Evolutionary conservation across 352 stramenopile genomes (phyloP).

Genomic region (Halophytophthora batemanensis): DNA sequence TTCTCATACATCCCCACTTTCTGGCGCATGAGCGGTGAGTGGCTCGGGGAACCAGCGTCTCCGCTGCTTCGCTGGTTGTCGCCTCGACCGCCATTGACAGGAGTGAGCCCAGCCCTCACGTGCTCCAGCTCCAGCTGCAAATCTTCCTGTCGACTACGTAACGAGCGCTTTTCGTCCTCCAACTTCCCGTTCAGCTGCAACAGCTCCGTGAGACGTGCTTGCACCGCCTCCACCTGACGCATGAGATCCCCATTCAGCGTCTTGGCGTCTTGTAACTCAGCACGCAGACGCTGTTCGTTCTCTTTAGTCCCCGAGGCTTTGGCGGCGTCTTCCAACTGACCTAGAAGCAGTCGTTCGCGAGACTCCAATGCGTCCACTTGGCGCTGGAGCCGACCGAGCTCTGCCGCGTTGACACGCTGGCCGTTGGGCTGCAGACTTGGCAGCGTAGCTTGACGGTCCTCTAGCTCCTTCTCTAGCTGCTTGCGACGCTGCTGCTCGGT

Average conservation of each 20-base stretch:
- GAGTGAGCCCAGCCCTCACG: slow-evolving; percentile 28
- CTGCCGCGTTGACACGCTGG: slow-evolving; percentile 21
- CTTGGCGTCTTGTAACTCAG: slow-evolving; percentile 32
- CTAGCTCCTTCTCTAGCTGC: slow-evolving; percentile 60
- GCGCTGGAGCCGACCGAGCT: slow-evolving; percentile 44
- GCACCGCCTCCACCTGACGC: slow-evolving; percentile 38
- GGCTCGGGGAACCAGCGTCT: slow-evolving; percentile 12
- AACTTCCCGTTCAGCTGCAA: slow-evolving; percentile 39
- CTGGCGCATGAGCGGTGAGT: slow-evolving; percentile 48
- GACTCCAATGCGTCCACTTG: slow-evolving; percentile 66
- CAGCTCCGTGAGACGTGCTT: slow-evolving; percentile 41
- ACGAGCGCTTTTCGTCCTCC: slow-evolving; percentile 41
- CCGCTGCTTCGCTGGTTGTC: slow-evolving; percentile 25
- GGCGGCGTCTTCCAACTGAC: slow-evolving; percentile 39
- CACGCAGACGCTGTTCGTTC: slow-evolving; percentile 20
- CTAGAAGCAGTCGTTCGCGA: slow-evolving; percentile 60
- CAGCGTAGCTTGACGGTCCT: slow-evolving; percentile 38
- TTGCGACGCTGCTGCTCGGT: slow-evolving; percentile 51
- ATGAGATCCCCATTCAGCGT: slow-evolving; percentile 48
- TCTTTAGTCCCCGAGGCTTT: slow-evolving; percentile 26
- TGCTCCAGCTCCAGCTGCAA: slow-evolving; percentile 63
- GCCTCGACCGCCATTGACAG: slow-evolving; percentile 10
- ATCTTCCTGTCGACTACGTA: slow-evolving; percentile 48
- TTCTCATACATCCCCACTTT: slow-evolving; percentile 77
- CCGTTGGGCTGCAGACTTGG: slow-evolving; percentile 23